These are phyloP conservation scores for Cercospora sp. DNA, from an alignment of 2,329 filamentous ascomycete genomes.

Conservation along the genomic window DNA sequence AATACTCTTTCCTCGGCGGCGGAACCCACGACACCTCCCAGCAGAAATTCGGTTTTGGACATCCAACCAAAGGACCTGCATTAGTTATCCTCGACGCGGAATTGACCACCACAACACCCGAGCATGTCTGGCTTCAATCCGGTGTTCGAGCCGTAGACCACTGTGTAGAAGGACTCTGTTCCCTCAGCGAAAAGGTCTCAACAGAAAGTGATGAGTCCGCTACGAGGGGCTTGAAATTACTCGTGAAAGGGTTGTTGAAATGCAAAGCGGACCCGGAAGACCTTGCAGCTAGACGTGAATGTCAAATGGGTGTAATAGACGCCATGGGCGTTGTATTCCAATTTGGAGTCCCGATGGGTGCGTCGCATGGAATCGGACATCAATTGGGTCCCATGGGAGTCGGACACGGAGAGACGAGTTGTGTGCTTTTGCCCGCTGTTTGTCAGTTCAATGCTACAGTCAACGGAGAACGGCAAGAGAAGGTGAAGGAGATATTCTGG, in stretches of 20 bases:
- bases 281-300: constrained; percentile 48
- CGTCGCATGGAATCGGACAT: constrained; percentile 46
- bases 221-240: constrained; percentile 40
- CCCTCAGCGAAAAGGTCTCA: constrained; percentile 37
- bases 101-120: constrained; percentile 54
- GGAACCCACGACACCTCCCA: constrained; percentile 36
- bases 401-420: constrained; percentile 62
- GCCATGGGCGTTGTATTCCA: constrained; percentile 54
- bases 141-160: constrained; percentile 60
- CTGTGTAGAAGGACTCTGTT: constrained; percentile 58
- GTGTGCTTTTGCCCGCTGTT: constrained; percentile 56
- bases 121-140: constrained; percentile 58
- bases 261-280: constrained; percentile 43
- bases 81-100: constrained; percentile 60
- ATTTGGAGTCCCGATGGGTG: constrained; percentile 44
- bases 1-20: constrained; percentile 44
- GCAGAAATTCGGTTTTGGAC: constrained; percentile 30
- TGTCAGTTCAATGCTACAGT: constrained; percentile 55
- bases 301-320: constrained; percentile 54
- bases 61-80: constrained; percentile 41
- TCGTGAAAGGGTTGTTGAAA: constrained; percentile 49
- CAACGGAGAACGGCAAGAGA: constrained; percentile 47
- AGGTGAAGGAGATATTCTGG: constrained; percentile 46
- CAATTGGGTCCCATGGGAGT: constrained; percentile 55
- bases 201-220: constrained; percentile 42